Evolutionary conservation across 2,329 filamentous ascomycete species (phyloP).

Genomic region (Ophiobolus disseminans): DNA sequence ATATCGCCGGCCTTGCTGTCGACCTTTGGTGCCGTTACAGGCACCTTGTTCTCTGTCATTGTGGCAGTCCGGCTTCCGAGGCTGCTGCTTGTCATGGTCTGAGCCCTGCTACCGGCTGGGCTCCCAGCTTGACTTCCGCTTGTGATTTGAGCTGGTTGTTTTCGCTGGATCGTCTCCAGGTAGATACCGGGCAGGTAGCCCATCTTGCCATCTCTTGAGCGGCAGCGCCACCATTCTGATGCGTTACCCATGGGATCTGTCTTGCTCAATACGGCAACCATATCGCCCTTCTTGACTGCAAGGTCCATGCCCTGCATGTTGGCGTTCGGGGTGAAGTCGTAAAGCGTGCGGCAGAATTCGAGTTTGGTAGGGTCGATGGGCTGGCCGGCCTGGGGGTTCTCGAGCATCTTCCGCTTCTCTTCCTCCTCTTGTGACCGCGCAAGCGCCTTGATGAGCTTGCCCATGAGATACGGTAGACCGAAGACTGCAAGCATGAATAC

Average conservation of each 20-base stretch:
- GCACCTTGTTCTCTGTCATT: conserved; percentile 54
- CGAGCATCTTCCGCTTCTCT: conserved; percentile 66
- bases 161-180: conserved; percentile 75
- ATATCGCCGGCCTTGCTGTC: conserved; percentile 70
- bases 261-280: conserved; percentile 93
- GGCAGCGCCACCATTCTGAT: conserved; percentile 97
- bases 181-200: conserved; percentile 94
- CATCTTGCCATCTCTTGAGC: conserved; percentile 85
- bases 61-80: conserved; percentile 51
- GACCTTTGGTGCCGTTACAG: conserved; percentile 56
- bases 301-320: conserved; percentile 79
- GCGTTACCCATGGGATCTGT: conserved; percentile 89
- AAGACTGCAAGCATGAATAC: conserved; percentile 96
- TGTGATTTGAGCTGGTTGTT: conserved; percentile 56
- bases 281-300: conserved; percentile 90
- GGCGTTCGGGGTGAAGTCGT: conserved; percentile 87
- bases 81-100: conserved; percentile 61
- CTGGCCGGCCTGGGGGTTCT: conserved; percentile 54
- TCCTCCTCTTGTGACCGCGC: conserved; percentile 87
- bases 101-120: conserved; percentile 57
- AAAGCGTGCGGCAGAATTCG: conserved; percentile 93
- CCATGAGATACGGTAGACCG: conserved; percentile 94
- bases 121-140: conserved; percentile 51
- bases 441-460: conserved; percentile 87
- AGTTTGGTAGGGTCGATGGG: conserved; percentile 86